Conservation (phyloP, 1,284 basidiomycete species). For the Ceratobasidium sp. region DNA sequence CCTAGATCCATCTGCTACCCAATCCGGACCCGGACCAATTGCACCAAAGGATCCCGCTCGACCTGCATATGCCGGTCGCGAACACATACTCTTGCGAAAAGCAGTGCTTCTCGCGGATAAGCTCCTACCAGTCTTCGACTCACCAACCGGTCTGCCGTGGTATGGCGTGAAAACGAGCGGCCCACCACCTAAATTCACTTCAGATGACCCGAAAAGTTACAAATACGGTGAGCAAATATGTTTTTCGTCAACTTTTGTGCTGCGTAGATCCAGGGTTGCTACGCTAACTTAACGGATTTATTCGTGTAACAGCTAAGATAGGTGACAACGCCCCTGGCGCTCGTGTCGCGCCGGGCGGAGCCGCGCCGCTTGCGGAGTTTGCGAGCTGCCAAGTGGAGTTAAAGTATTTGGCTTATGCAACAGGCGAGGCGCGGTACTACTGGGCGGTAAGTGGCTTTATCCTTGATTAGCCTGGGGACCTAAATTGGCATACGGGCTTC, state of each 20-base stretch:
- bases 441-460: conserved; percentile 13
- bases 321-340: conserved; percentile 49
- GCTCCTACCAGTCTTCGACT: conserved; percentile 64
- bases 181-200: background rate
- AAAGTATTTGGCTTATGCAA: conserved; percentile 62
- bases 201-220: conserved; percentile 44
- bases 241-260: background rate
- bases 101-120: conserved; percentile 65
- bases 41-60: background rate
- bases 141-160: conserved; percentile 61
- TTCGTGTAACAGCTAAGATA: background rate
- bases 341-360: conserved; percentile 51
- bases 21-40: conserved; percentile 8
- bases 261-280: background rate
- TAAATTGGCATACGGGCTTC: too few relatives aligned
- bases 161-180: conserved; percentile 60
- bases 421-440: conserved; percentile 27
- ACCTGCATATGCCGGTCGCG: conserved; percentile 4
- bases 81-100: conserved; percentile 56
- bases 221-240: conserved; percentile 54
- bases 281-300: background rate
- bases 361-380: conserved; percentile 63
- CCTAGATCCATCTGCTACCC: background rate
- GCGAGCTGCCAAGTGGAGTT: conserved; percentile 69
- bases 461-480: background rate